Evolutionary conservation across 2,329 filamentous ascomycete species (phyloP), one percentile per base, ranked within the genome.

Genomic region (Fusarium torulosum): DNA sequence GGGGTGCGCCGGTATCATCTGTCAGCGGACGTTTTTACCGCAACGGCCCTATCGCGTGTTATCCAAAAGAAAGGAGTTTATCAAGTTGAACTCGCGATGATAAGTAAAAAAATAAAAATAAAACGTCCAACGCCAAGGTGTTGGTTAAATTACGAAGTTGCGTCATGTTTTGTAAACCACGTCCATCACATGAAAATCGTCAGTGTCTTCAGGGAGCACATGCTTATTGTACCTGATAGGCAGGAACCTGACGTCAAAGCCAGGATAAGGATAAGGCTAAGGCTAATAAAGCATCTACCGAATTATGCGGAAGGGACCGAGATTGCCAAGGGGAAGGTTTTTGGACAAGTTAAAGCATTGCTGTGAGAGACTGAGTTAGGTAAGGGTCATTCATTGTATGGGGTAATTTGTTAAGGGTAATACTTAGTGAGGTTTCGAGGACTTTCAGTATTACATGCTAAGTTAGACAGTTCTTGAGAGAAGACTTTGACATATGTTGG

Each of bases 211-310:
- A 21, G 44, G 31, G 19, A 60, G 58, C 63, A 68, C 68, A 72
- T 70, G 53, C 56, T 38, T 41, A 49, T 19, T 7, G 70, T 72
- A 37, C 70, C 71, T 74, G 68, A 72, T 73, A 71, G 68, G 68
- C 65, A 73, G 65, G 67, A 42, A 63, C 65, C 63, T 71, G 68
- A 71, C 70, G 71, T 74, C 68, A 72, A 73, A 59, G 50, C 37
- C 53, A 55, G 69, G 53, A 43, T 56, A 53, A 51, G 51, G 43
- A 53, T 54, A 27, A 21, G 38, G 20, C 27, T 15, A 25, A 25
- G 25, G 25, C 25, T 10, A 25, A 25, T 25, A 27, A 25, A 17
- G 35, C 20, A 23, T 40, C 27, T 33, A 38, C 23, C 17, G 42
- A 23, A 33, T 46, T 37, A 38, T 47, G 43, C 42, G 42, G 50